Evolutionary conservation across 2,329 filamentous ascomycete species (phyloP), one percentile per base, ranked within the genome.

Genomic region (Pseudocercospora fuligena): DNA sequence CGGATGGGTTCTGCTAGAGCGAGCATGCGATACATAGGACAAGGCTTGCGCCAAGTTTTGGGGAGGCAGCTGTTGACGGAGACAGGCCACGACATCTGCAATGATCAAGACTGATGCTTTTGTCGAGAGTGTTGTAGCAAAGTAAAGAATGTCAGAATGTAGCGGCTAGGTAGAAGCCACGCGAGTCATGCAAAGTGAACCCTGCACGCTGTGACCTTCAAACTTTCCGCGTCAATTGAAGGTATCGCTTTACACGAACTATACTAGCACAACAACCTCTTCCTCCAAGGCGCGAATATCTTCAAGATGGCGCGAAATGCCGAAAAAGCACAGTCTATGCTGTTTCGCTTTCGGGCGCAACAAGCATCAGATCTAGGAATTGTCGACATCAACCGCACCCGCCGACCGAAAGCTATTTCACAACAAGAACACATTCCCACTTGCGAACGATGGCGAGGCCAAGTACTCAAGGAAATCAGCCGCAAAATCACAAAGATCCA

Each of bases 291-390:
- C n/a, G 19, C 7, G 54, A 25, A 33, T 19, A 40, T 27, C 6
- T 5, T 61, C 64, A 71, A 33, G 29, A 78, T 78, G 94, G 94
- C 94, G 77, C 94, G 94, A 78, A 97, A 98, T 81, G 94, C 92
- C 54, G 94, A 98, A 87, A 99, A 98, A 82, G 94, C 95, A 76
- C 95, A 99, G 85, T 97, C 94, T 57, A 99, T 99, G 94, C 94
- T 99, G 81, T 99, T 97, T 85, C 94, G 95, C 86, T 99, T 99
- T 86, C 93, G 95, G 80, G 95, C 97, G 77, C 92, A 94, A 75
- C 95, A 98, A 87, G 94, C 94, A 72, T 93, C 93, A 71, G 94
- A 97, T 82, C 87, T 97, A 57, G 94, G 94, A 77, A 97, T 98
- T 80, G 92, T 99, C 81, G 94, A 98, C 84, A 91, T 91, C 29